These are phyloP conservation scores for Aspergillus novofumigatus DNA, from an alignment of 2,329 filamentous ascomycete genomes.

Conservation along the genomic window DNA sequence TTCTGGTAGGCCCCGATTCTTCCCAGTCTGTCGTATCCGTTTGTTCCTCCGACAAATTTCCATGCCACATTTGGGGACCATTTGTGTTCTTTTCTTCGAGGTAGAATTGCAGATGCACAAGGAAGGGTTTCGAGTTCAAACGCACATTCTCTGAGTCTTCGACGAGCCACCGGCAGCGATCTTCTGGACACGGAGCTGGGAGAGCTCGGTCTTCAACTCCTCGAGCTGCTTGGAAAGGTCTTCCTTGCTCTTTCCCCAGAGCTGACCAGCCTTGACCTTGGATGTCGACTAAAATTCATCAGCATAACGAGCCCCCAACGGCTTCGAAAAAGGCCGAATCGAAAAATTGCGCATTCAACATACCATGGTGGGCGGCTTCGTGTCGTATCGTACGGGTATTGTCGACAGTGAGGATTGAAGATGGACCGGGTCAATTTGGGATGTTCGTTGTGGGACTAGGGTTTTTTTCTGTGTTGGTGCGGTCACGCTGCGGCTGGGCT, in stretches of 20 bases:
- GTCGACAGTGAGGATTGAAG: slow-evolving; percentile 39
- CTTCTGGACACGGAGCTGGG: slow-evolving; percentile 97
- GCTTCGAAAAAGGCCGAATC: background rate
- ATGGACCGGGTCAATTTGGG: slow-evolving; percentile 38
- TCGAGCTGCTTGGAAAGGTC: slow-evolving; percentile 93
- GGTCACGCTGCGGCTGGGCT: slow-evolving; percentile 25
- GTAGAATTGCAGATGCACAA: slow-evolving; percentile 1
- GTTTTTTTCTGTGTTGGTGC: slow-evolving; percentile 30
- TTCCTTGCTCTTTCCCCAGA: slow-evolving; percentile 99
- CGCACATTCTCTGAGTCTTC: slow-evolving; percentile 98
- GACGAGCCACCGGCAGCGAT: slow-evolving; percentile 85
- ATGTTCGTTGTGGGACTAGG: slow-evolving; percentile 45
- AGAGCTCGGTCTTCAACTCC: slow-evolving; percentile 94
- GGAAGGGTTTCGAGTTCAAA: slow-evolving; percentile 24
- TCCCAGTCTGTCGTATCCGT: background rate
- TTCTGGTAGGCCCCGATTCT: background rate
- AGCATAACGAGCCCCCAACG: slow-evolving; percentile 10
- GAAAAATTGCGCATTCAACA: slow-evolving; percentile 20
- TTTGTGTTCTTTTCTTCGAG: background rate
- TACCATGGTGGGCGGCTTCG: slow-evolving; percentile 43
- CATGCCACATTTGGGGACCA: background rate
- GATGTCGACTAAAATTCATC: slow-evolving; percentile 51
- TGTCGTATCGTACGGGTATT: slow-evolving; percentile 45
- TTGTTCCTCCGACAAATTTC: background rate
- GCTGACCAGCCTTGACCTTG: slow-evolving; percentile 90